Evolutionary conservation across 805 yeast genomes (phyloP), one percentile per base, ranked within the genome.

Genomic region (Saccharomycopsis amapae): DNA sequence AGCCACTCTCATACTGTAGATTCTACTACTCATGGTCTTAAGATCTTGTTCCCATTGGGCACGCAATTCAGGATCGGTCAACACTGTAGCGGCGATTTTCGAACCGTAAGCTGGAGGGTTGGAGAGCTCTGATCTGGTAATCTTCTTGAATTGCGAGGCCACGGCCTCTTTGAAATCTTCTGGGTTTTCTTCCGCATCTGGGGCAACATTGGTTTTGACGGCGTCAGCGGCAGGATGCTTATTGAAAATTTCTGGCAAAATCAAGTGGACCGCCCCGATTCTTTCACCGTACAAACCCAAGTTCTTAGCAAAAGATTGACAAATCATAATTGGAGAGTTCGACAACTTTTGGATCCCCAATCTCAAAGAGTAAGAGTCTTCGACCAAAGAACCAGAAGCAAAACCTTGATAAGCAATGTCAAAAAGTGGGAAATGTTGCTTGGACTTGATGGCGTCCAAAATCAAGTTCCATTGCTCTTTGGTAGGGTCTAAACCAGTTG

Each of bases 351-450:
- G 61, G 18, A 67, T 62, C 50, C 73, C 67, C 60, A 69, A 59
- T 42, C 76, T 65, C 32, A 77, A 59, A 4, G 79, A 64, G 57
- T 68, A 75, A 23, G 80, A 81, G 63, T 89, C 97, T 58, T 78
- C 69, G 61, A 75, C 78, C 53, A 87, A 75, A 56, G 79, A 75
- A 46, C 97, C 97, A 3, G 94, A 78, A 40, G 94, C 87, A 58
- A 90, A 85, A 20, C 97, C 97, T 67, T 89, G 97, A 70, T 89
- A 89, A 2, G 97, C 97, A 79, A 83, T 79, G 68, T 89, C 97
- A 51, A 89, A 77, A 60, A 90, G 71, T 34, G 95, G 95, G 63
- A 84, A 74, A 57, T 85, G 75, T 37, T 73, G 67, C 61, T 76
- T 75, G 40, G 69, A 62, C 55, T 74, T 66, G 34, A 85, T 61